A percentile compares a stretch with the other conserved stretches of the same genome.
Conservation (phyloP, 2,329 filamentous ascomycete species). For the Paracorniculantispora psalliotae region DNA sequence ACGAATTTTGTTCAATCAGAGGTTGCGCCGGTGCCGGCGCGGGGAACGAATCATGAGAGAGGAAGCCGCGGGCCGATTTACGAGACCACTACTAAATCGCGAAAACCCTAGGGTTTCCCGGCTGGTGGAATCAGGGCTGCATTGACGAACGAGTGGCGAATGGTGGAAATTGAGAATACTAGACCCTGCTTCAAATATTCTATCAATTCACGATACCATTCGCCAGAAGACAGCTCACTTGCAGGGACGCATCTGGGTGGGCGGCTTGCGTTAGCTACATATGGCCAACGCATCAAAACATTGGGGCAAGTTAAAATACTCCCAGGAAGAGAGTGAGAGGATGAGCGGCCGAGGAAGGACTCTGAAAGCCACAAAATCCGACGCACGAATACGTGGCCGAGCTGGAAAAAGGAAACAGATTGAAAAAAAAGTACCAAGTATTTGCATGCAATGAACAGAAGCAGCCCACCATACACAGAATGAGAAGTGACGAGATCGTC, state of each 20-base stretch:
- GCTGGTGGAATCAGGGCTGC: neutral
- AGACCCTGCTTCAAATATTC: neutral
- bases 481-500: constrained; percentile 5
- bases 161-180: neutral
- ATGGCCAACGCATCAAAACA: constrained; percentile 14
- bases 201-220: constrained; percentile 1
- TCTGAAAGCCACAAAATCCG: neutral
- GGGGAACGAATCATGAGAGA: neutral
- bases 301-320: constrained; percentile 8
- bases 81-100: neutral
- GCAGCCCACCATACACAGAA: neutral
- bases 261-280: constrained; percentile 14
- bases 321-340: neutral
- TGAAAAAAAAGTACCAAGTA: neutral
- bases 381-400: neutral
- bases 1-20: neutral
- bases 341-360: neutral
- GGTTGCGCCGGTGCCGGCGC: neutral
- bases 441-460: neutral
- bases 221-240: constrained; percentile 5
- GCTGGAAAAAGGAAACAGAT: neutral
- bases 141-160: neutral
- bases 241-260: constrained; percentile 11
- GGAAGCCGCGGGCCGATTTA: neutral
- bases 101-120: neutral